Evolutionary conservation across 2,329 filamentous ascomycete genomes (phyloP), one percentile per base, ranked within the genome.

Genomic region (Zymoseptoria brevis): DNA sequence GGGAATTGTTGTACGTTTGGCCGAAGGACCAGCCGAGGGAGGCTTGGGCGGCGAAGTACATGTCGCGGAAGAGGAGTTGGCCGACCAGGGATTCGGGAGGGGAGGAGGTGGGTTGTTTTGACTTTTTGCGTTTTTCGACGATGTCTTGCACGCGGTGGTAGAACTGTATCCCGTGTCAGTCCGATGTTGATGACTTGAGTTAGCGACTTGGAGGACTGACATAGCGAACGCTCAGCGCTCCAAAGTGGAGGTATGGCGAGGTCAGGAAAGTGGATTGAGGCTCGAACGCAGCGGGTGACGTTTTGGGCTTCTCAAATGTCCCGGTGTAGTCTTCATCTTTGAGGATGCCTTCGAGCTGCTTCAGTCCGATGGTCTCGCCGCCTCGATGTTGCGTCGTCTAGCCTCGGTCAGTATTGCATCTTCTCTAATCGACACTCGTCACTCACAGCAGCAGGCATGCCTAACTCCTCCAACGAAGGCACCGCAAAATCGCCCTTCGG

Each of bases 11-110:
- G 54, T 81, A 76, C 0, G 86, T 86, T 67, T 89, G 87, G 0
- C 75, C 78, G 65, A 89, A 91, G 0, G 76, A 67, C 30, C 81
- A 77, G 0, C 88, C 88, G 1, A 90, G 75, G 0, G 82, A 80
- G 0, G 87, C 87, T 69, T 92, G 87, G 0, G 88, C 87, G 13
- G 82, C 87, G 66, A 92, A 91, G 73, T 91, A 92, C 88, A 92
- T 92, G 69, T 92, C 88, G 16, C 88, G 80, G 71, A 92, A 92
- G 9, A 90, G 76, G 1, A 92, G 74, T 66, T 92, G 88, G 2
- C 88, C 88, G 0, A 81, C 85, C 16, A 92, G 72, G 61, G 83
- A 88, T n/a, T 83, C 83, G 0, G 88, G 88, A 0, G 86, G 84
- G 2, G 75, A 65, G 0, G 79, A 79, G 1, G 76, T 74, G 11